Evolutionary conservation across 1,284 basidiomycete species (phyloP), one percentile per base, ranked within the genome.

Genomic region (Marasmius sp.): DNA sequence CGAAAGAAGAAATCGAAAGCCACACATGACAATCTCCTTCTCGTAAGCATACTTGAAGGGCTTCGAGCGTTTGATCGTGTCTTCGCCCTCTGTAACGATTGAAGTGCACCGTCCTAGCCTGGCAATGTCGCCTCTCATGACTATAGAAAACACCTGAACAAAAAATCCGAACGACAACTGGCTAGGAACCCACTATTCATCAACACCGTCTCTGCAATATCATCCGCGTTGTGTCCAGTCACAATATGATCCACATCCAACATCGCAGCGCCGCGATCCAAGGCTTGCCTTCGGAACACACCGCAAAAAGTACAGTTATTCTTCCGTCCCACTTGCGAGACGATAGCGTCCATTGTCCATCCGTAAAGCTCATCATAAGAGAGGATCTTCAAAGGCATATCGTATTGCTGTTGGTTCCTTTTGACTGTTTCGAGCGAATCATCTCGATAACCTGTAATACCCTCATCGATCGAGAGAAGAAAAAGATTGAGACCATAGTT

Each of bases 241-340:
- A 99, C 96, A 64, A 99, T 98, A 72, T 99, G 97, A 69, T 98
- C 95, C 8, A 99, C 95, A 36, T 88, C 83, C 38, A 99, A 79
- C 70, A 89, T 86, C 1, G 92, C 87, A 1, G 97, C 97, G 0
- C 97, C 97, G 61, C 97, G 84, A 77, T 99, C 97, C 16, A 99
- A 84, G 2, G 97, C 97, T 75, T 99, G 97, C 43, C 97, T 82
- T 55, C 97, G 82, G 72, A 99, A 99, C 2, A 99, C 97, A 27
- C 97, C 97, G 72, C 97, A 99, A 74, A 98, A 99, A 0, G 97
- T 99, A 75, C 97, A 99, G 71, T 99, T 99, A 71, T 98, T 98
- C 81, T 96, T 97, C 76, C 88, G 88, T n/a, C 97, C 97, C 27
- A 98, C 88, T 71, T 95, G 89, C 27, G 89, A 85, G 39, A 99